Percentiles rank a stretch among this genome's conserved stretches.
These are phyloP conservation scores for Cryptosporidium canis DNA, from an alignment of 169 alveolate genomes.

Conservation along the genomic window DNA sequence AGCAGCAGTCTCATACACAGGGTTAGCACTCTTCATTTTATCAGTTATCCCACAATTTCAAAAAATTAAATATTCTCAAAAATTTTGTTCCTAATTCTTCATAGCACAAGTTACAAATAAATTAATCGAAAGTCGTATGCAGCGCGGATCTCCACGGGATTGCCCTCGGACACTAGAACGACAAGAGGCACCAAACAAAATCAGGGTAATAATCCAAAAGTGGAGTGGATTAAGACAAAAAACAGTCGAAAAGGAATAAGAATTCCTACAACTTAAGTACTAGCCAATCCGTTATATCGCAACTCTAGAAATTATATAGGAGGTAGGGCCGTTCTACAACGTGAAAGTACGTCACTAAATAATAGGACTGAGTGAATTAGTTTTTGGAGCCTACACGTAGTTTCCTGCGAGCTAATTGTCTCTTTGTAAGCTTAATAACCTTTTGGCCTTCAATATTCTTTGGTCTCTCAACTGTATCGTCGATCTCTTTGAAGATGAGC, in stretches of 20 bases:
- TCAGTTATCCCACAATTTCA: neutral
- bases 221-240: neutral
- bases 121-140: too few species aligned
- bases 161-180: too few species aligned
- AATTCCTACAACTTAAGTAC: neutral
- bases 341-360: neutral
- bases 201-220: neutral
- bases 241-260: neutral
- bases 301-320: slow-evolving; percentile 19
- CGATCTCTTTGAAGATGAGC: slow-evolving; percentile 86
- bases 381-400: slow-evolving; percentile 75
- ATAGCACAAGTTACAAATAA: neutral
- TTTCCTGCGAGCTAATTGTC: slow-evolving; percentile 82
- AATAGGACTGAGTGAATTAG: neutral
- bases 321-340: neutral
- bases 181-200: too few species aligned
- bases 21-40: neutral
- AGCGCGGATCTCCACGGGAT: too few species aligned
- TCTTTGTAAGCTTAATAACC: slow-evolving; percentile 82
- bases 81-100: neutral
- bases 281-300: slow-evolving; percentile 10
- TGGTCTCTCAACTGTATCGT: slow-evolving; percentile 84
- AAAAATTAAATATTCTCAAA: neutral
- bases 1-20: neutral
- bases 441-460: slow-evolving; percentile 75